These are phyloP conservation scores for Microdochium nivale DNA, from an alignment of 2,329 filamentous ascomycete species.

Conservation along the genomic window DNA sequence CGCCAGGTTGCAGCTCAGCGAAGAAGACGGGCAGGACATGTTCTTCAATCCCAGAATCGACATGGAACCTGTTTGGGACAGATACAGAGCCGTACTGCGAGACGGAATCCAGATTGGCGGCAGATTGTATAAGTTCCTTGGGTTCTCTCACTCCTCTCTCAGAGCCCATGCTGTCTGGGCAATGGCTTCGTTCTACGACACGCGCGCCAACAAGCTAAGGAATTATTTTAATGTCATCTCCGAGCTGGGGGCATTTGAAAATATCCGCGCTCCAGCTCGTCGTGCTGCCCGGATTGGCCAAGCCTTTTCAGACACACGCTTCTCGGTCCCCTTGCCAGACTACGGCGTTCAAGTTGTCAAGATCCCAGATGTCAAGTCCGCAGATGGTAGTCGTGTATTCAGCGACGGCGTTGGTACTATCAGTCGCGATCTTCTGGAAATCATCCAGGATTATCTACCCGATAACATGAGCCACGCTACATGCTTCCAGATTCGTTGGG, in stretches of 20 bases:
- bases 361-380: conserved; percentile 44
- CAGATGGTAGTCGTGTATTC: conserved; percentile 48
- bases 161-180: conserved; percentile 64
- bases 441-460: conserved; percentile 50
- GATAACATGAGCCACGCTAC: conserved; percentile 43
- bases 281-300: conserved; percentile 54
- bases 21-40: conserved; percentile 62
- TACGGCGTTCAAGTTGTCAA: conserved; percentile 19
- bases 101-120: conserved; percentile 56
- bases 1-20: conserved; percentile 62
- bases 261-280: conserved; percentile 43
- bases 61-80: conserved; percentile 40
- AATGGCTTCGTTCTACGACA: conserved; percentile 35
- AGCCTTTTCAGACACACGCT: conserved; percentile 68
- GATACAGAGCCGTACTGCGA: conserved; percentile 53
- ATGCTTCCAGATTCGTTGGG: conserved; percentile 66
- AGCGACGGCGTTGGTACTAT: conserved; percentile 76
- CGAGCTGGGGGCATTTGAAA: conserved; percentile 38
- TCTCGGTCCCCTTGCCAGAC: conserved; percentile 42
- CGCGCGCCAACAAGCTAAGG: conserved; percentile 17
- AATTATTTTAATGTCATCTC: conserved; percentile 34
- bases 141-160: conserved; percentile 73
- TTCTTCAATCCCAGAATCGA: conserved; percentile 44
- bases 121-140: conserved; percentile 56
- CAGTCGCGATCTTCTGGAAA: conserved; percentile 47